Conservation (phyloP, 1,139 yeast species). For the Nakaseomyces bracarensis region DNA sequence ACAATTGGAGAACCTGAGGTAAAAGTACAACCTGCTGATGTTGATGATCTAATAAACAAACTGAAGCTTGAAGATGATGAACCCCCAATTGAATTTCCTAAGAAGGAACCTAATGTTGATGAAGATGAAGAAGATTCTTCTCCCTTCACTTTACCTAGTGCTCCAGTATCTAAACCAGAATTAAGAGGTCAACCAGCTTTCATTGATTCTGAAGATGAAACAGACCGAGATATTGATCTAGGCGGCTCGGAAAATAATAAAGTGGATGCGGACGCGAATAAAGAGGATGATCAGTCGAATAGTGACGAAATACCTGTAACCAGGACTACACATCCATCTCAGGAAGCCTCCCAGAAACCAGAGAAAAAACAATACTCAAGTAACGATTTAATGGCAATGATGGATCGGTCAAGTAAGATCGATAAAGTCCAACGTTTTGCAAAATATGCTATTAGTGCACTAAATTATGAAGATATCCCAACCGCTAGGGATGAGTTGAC, state of each 20-base stretch:
- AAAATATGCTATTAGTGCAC: slow-evolving; percentile 85
- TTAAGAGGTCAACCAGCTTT: slow-evolving; percentile 8
- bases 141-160: neutral
- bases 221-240: neutral
- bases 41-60: slow-evolving; percentile 12
- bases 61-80: slow-evolving; percentile 10
- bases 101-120: slow-evolving; percentile 1
- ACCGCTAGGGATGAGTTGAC: slow-evolving; percentile 76
- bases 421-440: slow-evolving; percentile 75
- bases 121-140: slow-evolving; percentile 6
- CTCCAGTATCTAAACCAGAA: neutral
- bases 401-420: slow-evolving; percentile 24
- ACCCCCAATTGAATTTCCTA: slow-evolving; percentile 3
- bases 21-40: slow-evolving; percentile 9
- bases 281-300: no score
- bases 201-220: slow-evolving; percentile 6
- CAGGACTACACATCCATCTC: no score
- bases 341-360: neutral
- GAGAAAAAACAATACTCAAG: slow-evolving; percentile 11
- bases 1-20: slow-evolving; percentile 8
- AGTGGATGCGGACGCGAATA: no score
- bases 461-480: slow-evolving; percentile 77
- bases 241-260: neutral
- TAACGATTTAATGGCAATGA: slow-evolving; percentile 18
- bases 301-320: no score